Evolutionary conservation across 108 stramenopile genomes (phyloP).

Genomic region (Nitzschia sp.): DNA sequence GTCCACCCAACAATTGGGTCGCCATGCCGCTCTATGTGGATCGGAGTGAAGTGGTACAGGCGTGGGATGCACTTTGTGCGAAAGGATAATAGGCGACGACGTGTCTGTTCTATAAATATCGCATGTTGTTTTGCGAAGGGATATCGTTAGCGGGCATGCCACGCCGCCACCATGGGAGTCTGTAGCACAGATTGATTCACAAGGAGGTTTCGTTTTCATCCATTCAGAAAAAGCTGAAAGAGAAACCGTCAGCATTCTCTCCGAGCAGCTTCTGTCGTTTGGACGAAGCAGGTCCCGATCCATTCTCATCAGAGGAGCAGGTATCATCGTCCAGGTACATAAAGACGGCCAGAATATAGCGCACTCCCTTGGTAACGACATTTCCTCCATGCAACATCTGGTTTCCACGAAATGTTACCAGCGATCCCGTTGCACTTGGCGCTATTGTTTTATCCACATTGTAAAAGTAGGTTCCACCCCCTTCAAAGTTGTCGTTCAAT

Average conservation of each 20-base stretch:
- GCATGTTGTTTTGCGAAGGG: not conserved
- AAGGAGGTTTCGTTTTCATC: too few relatives aligned
- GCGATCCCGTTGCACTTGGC: not conserved
- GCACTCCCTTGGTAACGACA: constrained; percentile 31
- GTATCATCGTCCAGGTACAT: constrained; percentile 38
- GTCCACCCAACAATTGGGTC: constrained; percentile 50
- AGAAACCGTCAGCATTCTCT: not conserved
- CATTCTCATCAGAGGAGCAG: not conserved
- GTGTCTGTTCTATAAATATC: not conserved
- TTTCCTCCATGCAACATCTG: constrained; percentile 41
- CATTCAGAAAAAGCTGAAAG: constrained; percentile 15
- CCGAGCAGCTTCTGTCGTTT: constrained; percentile 7
- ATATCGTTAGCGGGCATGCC: too few relatives aligned
- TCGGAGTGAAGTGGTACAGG: constrained; percentile 5
- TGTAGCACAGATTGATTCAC: too few relatives aligned
- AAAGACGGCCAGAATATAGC: constrained; percentile 49
- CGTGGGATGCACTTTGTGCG: constrained; percentile 10
- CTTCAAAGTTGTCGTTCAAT: constrained; percentile 78
- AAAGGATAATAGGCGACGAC: not conserved
- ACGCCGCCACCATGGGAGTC: too few relatives aligned
- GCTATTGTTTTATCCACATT: not conserved
- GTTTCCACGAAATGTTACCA: constrained; percentile 48
- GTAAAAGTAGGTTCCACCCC: constrained; percentile 87
- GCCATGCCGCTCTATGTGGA: constrained; percentile 47
- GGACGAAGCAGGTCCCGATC: not conserved